These are phyloP conservation scores for Lunularia cruciata DNA, from an alignment of 225 moss, liverwort and hornwort genomes.

Conservation along the genomic window DNA sequence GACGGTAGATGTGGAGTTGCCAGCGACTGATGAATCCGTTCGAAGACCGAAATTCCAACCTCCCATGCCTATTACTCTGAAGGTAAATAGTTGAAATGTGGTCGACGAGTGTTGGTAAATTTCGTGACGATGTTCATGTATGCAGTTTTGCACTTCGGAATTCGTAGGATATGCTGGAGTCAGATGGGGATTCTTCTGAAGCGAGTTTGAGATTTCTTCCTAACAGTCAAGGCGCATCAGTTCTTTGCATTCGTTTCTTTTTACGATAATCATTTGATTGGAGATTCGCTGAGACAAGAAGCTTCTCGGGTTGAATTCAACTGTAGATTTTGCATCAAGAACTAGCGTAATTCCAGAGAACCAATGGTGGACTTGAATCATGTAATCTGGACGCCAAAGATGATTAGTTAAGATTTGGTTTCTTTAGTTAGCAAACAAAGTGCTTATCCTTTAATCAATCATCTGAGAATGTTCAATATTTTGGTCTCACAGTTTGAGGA, in stretches of 20 bases:
- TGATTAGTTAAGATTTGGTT: not conserved
- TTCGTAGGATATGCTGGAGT: too few relatives aligned
- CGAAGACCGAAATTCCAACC: not conserved
- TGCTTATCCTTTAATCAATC: too few relatives aligned
- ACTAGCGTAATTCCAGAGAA: not conserved
- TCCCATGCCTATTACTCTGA: conserved; percentile 1
- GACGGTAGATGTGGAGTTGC: conserved; percentile 7
- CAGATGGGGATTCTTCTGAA: too few relatives aligned
- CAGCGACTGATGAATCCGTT: not conserved
- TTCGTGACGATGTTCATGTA: not conserved
- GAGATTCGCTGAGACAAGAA: too few relatives aligned
- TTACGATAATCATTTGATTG: not conserved
- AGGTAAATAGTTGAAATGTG: not conserved
- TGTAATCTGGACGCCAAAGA: not conserved
- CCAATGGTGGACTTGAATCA: not conserved
- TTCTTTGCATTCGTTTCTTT: not conserved
- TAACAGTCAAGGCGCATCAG: not conserved
- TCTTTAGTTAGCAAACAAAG: too few relatives aligned
- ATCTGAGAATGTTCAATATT: not conserved
- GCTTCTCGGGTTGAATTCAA: too few relatives aligned
- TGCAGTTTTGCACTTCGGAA: not conserved
- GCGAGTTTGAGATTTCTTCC: too few relatives aligned
- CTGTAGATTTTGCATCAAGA: not conserved
- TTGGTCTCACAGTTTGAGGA: conserved; percentile 58
- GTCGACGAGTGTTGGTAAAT: too few relatives aligned